These are phyloP conservation scores for Cladosporium sp. DNA, from an alignment of 2,329 filamentous ascomycete species.

Conservation along the genomic window DNA sequence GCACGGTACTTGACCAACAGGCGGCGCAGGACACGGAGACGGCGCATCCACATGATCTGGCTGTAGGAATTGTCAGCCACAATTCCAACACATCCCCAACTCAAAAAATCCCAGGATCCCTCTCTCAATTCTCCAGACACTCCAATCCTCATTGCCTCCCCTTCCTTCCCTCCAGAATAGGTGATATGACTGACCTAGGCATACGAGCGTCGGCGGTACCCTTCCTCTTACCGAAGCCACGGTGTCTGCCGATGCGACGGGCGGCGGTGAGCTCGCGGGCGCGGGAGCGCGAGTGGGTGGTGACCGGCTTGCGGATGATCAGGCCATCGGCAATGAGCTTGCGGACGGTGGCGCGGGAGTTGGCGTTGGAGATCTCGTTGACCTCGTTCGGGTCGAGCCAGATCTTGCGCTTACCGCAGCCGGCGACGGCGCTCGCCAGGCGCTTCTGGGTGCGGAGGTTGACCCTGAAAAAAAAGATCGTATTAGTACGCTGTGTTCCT, in stretches of 20 bases:
- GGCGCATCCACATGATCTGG: conserved; percentile 99
- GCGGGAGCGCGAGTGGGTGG: conserved; percentile 97
- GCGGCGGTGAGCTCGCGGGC: conserved; percentile 92
- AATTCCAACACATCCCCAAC: background rate
- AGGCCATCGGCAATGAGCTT: conserved; percentile 99
- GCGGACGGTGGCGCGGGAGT: conserved; percentile 99
- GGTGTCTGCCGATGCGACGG: conserved; percentile 92
- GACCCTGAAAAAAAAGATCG: conserved; percentile 62
- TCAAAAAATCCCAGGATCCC: background rate
- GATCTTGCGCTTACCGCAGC: conserved; percentile 99
- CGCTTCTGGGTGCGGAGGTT: conserved; percentile 99
- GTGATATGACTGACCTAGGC: conserved; percentile 67
- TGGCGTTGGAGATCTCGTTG: conserved; percentile 99
- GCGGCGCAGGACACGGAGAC: conserved; percentile 96
- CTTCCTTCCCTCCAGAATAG: background rate
- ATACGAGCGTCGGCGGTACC: conserved; percentile 99
- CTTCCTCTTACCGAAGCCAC: conserved; percentile 99
- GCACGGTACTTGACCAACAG: conserved; percentile 99
- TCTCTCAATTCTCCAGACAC: background rate
- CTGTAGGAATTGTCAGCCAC: conserved; percentile 44
- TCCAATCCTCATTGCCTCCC: background rate
- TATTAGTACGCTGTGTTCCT: conserved; percentile 19
- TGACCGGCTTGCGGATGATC: conserved; percentile 99
- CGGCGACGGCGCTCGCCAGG: conserved; percentile 96
- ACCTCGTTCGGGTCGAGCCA: conserved; percentile 99